phyloP scores from a whole-genome alignment of 306 rosid species.

The Cicer judaicum region DNA sequence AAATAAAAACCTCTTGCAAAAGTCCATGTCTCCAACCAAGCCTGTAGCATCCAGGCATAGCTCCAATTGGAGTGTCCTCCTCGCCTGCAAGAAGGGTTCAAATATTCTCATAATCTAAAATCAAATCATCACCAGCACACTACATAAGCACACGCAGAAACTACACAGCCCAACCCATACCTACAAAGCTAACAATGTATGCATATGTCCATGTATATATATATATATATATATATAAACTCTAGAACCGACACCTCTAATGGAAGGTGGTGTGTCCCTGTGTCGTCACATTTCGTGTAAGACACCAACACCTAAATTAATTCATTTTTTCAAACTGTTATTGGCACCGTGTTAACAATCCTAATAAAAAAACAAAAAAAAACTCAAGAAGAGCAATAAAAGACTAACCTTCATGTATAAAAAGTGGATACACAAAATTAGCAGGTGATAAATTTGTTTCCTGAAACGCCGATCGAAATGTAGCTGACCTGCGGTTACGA shows the following conservation, averaged over 20 bases:
- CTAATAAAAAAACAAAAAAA: background rate
- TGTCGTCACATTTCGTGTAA: no score
- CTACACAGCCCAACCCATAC: background rate
- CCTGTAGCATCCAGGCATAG: slow-evolving; percentile 98
- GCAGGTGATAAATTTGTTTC: slow-evolving; percentile 84
- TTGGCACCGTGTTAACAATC: background rate
- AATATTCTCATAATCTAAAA: slow-evolving; percentile 36
- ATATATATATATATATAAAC: no score
- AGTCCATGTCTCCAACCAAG: slow-evolving; percentile 99
- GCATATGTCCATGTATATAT: background rate
- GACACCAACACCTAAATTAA: no score
- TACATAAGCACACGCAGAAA: background rate
- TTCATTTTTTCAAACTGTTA: no score
- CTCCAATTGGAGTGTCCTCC: slow-evolving; percentile 91
- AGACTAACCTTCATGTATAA: slow-evolving; percentile 89
- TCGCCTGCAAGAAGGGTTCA: slow-evolving; percentile 64
- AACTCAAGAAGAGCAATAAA: background rate
- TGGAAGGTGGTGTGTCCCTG: no score
- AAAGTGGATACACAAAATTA: slow-evolving; percentile 91
- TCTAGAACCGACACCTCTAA: no score
- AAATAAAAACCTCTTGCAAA: slow-evolving; percentile 75
- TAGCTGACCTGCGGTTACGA: slow-evolving; percentile 71
- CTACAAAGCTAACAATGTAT: slow-evolving; percentile 15
- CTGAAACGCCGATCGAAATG: slow-evolving; percentile 78
- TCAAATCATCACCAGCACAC: slow-evolving; percentile 19